A percentile compares a stretch with the other conserved stretches of the same genome.
phyloP scores from a whole-genome alignment of 768 basidiomycete genomes.

The Ramaria sp. region DNA sequence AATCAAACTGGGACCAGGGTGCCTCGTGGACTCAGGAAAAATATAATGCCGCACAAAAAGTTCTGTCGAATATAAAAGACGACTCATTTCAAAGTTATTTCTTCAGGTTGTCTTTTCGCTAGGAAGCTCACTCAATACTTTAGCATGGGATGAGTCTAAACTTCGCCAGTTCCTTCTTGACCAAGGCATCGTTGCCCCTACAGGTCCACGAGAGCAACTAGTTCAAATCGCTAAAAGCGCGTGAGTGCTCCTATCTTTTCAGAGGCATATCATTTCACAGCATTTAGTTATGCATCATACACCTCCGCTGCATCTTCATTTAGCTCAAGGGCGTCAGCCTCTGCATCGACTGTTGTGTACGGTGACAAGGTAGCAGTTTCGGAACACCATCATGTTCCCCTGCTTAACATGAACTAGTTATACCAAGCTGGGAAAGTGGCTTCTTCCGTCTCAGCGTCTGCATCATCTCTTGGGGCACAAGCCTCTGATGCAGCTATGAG shows the following conservation, averaged over 20 bases:
- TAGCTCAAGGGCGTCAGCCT: slow-evolving; percentile 40
- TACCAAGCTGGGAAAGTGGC: slow-evolving; percentile 19
- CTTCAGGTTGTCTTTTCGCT: slow-evolving; percentile 22
- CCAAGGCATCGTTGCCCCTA: slow-evolving; percentile 78
- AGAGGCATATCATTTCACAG: not conserved
- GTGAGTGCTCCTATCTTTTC: slow-evolving; percentile 5
- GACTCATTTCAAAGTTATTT: slow-evolving; percentile 23
- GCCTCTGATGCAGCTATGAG: slow-evolving; percentile 40
- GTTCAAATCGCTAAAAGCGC: slow-evolving; percentile 55
- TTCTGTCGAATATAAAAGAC: slow-evolving; percentile 33
- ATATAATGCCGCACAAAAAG: slow-evolving; percentile 49
- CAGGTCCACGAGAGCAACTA: slow-evolving; percentile 70
- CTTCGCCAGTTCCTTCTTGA: slow-evolving; percentile 77
- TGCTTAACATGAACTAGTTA: slow-evolving; percentile 15
- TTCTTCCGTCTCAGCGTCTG: slow-evolving; percentile 16
- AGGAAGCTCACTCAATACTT: slow-evolving; percentile 28
- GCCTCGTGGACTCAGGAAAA: slow-evolving; percentile 51
- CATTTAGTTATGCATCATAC: slow-evolving; percentile 38
- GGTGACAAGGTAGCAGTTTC: slow-evolving; percentile 26
- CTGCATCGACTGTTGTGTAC: slow-evolving; percentile 38
- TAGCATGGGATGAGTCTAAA: slow-evolving; percentile 76
- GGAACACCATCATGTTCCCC: slow-evolving; percentile 27
- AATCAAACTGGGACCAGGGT: slow-evolving; percentile 44
- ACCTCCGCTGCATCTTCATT: slow-evolving; percentile 47
- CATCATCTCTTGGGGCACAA: slow-evolving; percentile 30